Base-by-base conservation (phyloP, 108 stramenopile genomes). In the Fragilariopsis cylindrus region DNA sequence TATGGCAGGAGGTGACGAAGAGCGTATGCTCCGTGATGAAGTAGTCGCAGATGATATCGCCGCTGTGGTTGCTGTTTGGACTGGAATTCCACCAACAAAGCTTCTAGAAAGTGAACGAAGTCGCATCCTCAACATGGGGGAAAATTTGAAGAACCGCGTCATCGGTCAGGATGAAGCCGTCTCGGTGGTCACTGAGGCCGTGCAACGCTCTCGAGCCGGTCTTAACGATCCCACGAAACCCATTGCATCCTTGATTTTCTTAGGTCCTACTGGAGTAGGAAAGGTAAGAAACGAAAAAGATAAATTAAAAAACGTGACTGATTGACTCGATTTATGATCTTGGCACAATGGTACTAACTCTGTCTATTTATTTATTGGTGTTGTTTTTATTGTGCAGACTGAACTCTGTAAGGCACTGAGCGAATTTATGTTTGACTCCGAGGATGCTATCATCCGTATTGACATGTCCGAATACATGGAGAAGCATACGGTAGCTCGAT, bases 401-500 rank as follows among this genome's bases (percentile, higher is more conserved):
- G 97, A 97, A 75, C 86, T 96, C n/a, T 92, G 95, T 66, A 99
- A 99, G 77, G 96, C 96, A 13, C 78, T 98, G 7, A 77, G 87
- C 5, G 91, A 91, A 73, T 95, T 96, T 62, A 91, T 97, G 86
- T 99, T 97, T 80, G 96, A 96, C 72, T 84, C 84, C 11, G 95
- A 96, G 53, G 89, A 96, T 52, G 90, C 90, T 57, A 78, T 98
- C 69, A 90, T 97, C 42, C 93, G 99, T 41, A 91, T 99, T 54
- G 99, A 99, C 78, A 99, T 99, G 98, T 86, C 84, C 41, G 99
- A 99, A 80, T 99, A 96, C 80, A 90, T 90, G 91, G 98, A 98
- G 75, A 96, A 97, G 75, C 96, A 97, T 69, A 85, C 97, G 11
- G 98, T 99, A 6, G 85, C 91, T 7, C 84, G 98, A 18, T 74